Conservation (phyloP, 768 basidiomycete genomes). For the Hebeloma cylindrosporum region DNA sequence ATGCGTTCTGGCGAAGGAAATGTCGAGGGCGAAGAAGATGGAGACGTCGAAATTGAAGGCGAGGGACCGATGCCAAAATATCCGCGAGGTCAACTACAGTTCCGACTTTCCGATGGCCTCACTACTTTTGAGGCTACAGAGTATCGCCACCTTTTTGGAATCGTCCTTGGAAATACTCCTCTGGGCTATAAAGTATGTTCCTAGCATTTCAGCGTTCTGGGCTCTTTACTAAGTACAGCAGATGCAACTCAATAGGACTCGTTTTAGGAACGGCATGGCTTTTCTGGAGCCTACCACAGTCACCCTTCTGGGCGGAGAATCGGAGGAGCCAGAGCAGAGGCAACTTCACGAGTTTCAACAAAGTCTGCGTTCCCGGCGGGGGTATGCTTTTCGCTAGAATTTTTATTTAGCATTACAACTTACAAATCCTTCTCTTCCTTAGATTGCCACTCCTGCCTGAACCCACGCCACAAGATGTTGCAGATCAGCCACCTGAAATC, state of each 20-base stretch:
- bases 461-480: conserved; percentile 7
- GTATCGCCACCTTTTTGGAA: conserved; percentile 59
- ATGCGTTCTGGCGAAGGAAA: conserved; percentile 49
- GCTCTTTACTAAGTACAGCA: conserved; percentile 35
- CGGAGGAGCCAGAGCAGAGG: conserved; percentile 61
- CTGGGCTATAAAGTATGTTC: conserved; percentile 77
- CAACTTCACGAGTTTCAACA: conserved; percentile 61
- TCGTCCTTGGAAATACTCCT: conserved; percentile 73
- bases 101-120: conserved; percentile 79
- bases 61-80: conserved; percentile 82
- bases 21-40: conserved; percentile 49
- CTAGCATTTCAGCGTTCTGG: neutral
- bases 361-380: conserved; percentile 60
- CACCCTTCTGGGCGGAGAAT: conserved; percentile 56
- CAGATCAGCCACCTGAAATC: neutral
- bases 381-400: conserved; percentile 46
- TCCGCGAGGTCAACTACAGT: conserved; percentile 73
- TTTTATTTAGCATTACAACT: neutral
- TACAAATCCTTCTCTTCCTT: conserved; percentile 4
- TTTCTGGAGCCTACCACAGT: conserved; percentile 75
- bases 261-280: conserved; percentile 67
- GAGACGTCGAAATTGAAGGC: conserved; percentile 58
- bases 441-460: conserved; percentile 25
- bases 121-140: conserved; percentile 74
- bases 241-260: conserved; percentile 60